Evolutionary conservation across 352 stramenopile species (phyloP), one percentile per base, ranked within the genome.

Genomic region (Globisporangium splendens): DNA sequence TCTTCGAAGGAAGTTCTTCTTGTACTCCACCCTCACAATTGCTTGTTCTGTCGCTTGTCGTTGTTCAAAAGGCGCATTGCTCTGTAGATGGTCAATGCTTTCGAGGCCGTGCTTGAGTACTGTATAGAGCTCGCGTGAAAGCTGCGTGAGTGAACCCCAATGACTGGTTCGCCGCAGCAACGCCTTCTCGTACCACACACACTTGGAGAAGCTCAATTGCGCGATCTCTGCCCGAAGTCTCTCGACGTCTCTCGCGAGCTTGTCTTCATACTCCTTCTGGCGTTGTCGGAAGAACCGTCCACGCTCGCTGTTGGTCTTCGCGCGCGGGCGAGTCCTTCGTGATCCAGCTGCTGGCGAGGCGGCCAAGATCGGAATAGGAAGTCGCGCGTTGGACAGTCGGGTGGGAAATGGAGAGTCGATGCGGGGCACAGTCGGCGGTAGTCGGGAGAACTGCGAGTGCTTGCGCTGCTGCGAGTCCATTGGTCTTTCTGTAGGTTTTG

Each of bases 291-390:
- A 58, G 0, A 38, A 35, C 39, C 35, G 15, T 1, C 51, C 51
- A 8, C 51, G 51, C 51, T 58, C 51, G 18, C 38, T 58, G 38
- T 35, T 58, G 8, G 38, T 49, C 42, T 58, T 58, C 14, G 49
- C 49, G 31, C 49, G 49, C 17, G 49, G 31, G 6, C 49, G 28
- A 31, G 24, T 7, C 24, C 24, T 31, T 31, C 24, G 24, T 7
- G 24, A 31, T 7, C 24, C 24, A 31, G 24, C 24, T 31, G 24
- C 24, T 31, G 24, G 2, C 24, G 24, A 31, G 24, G 24, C 7
- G 24, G 24, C 24, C 24, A 31, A 31, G 7, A 31, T 31, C 24
- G 24, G 24, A 31, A 31, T 2, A 2, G 24, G 24, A 31, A 31
- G 24, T 31, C 24, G 24, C 24, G 24, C 24, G 24, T 31, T 31